Evolutionary conservation across 768 basidiomycete species (phyloP).

Genomic region (Epithele typhae): DNA sequence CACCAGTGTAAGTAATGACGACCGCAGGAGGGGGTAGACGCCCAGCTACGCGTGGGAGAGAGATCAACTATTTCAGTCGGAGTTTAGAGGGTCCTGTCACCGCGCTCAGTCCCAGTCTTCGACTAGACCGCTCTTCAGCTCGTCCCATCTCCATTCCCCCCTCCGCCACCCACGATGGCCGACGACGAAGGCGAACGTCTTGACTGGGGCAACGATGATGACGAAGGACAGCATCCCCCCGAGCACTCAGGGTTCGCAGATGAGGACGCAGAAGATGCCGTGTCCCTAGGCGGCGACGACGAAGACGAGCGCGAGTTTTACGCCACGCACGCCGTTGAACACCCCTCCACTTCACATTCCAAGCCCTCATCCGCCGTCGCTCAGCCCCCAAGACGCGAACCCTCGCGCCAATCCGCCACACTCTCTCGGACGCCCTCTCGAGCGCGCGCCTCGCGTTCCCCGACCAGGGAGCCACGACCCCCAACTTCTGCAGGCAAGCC

Average conservation of each 20-base stretch:
- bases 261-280: constrained; percentile 54
- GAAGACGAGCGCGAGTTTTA: constrained; percentile 60
- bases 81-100: not conserved
- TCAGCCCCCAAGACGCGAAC: constrained; percentile 22
- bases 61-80: constrained; percentile 6
- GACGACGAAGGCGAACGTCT: constrained; percentile 65
- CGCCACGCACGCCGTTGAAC: constrained; percentile 38
- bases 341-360: too few relatives aligned
- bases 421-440: constrained; percentile 13
- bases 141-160: constrained; percentile 6
- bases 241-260: constrained; percentile 15
- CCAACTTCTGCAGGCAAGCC: constrained; percentile 31
- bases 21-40: too few relatives aligned
- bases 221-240: constrained; percentile 27
- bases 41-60: too few relatives aligned
- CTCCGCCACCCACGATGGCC: constrained; percentile 35
- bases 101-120: not conserved
- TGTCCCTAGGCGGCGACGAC: constrained; percentile 64
- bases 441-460: constrained; percentile 20
- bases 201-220: constrained; percentile 64
- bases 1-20: too few relatives aligned
- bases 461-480: constrained; percentile 19
- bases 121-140: constrained; percentile 3
- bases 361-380: too few relatives aligned
- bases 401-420: constrained; percentile 20